Percentiles rank a stretch among this genome's conserved stretches.
Evolutionary conservation across 75 land plant genomes (phyloP).

Genomic region (Cupressus sempervirens): DNA sequence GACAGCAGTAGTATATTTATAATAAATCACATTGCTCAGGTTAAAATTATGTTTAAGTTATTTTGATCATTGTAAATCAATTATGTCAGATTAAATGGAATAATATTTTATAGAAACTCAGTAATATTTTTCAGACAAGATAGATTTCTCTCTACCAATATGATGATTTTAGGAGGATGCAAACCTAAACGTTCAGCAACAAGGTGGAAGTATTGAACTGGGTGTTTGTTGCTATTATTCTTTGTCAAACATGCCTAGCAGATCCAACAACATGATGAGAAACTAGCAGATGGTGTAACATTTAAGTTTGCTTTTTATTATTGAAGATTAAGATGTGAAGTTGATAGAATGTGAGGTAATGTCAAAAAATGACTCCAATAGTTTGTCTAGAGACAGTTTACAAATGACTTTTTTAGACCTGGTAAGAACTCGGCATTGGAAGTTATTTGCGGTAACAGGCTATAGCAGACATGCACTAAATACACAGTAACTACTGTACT

Average conservation of each 20-base stretch:
- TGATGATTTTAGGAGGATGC: background rate
- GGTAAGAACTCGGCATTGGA: background rate
- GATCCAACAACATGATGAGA: background rate
- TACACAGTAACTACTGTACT: background rate
- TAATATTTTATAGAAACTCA: background rate
- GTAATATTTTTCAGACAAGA: background rate
- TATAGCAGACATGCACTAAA: background rate
- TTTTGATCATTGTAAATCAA: background rate
- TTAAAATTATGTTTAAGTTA: background rate
- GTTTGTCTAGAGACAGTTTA: background rate
- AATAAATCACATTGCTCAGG: background rate
- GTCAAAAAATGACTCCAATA: background rate
- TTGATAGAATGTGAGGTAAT: background rate
- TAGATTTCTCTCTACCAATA: background rate
- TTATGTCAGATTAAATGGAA: background rate
- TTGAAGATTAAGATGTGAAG: background rate
- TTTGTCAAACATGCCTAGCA: background rate
- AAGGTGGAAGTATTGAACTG: background rate
- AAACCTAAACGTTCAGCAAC: background rate
- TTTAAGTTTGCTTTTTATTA: background rate
- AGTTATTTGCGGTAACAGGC: background rate
- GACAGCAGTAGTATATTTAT: background rate
- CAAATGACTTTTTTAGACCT: background rate
- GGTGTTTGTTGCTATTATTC: background rate
- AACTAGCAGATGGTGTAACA: background rate